phyloP scores from a whole-genome alignment of 1,284 basidiomycete species.

The Ustilago xerochloae region DNA sequence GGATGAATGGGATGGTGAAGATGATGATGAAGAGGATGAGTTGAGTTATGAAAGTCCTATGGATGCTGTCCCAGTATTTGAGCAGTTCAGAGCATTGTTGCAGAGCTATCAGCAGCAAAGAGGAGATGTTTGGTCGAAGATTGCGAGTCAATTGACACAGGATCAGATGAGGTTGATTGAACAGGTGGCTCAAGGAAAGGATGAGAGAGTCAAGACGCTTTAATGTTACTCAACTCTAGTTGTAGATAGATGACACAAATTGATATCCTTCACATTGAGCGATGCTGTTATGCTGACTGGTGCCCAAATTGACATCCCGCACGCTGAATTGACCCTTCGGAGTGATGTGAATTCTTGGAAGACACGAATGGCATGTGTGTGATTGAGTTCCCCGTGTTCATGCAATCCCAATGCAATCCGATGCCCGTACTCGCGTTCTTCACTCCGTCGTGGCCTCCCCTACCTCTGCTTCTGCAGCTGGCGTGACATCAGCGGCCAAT shows the following conservation, averaged over 20 bases:
- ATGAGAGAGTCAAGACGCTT: slow-evolving; percentile 43
- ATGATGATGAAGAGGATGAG: slow-evolving; percentile 61
- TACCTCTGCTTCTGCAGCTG: no score
- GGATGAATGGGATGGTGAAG: slow-evolving; percentile 38
- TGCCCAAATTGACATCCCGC: no score
- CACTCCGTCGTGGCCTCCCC: no score
- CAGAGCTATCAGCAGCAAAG: slow-evolving; percentile 46
- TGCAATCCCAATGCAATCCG: no score
- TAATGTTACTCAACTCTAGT: neutral
- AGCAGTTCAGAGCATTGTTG: slow-evolving; percentile 55
- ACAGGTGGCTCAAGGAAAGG: slow-evolving; percentile 27
- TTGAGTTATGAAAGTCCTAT: slow-evolving; percentile 60
- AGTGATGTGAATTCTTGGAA: no score
- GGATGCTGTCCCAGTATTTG: slow-evolving; percentile 57
- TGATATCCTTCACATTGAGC: neutral
- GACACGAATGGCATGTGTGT: no score
- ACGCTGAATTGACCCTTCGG: no score
- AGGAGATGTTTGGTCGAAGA: slow-evolving; percentile 37
- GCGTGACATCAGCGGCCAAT: no score
- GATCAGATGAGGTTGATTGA: slow-evolving; percentile 52
- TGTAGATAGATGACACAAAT: neutral
- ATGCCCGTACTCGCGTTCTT: no score
- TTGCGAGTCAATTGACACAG: slow-evolving; percentile 28
- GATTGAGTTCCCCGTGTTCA: no score
- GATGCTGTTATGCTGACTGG: neutral